phyloP scores from a whole-genome alignment of 116 monocot genomes.

The Cymodocea nodosa region DNA sequence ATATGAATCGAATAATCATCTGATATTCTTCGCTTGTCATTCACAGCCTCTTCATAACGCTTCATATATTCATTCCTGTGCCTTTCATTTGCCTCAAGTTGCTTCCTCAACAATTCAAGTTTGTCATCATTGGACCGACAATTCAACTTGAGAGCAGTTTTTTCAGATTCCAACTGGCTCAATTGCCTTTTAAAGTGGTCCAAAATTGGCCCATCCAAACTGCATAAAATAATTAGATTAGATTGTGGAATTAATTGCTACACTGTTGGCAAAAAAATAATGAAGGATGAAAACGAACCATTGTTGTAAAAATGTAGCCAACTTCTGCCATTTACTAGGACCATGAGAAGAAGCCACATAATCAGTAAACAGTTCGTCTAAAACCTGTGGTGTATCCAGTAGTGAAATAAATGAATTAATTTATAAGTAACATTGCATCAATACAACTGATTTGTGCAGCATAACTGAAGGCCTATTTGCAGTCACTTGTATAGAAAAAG shows the following conservation, averaged over 20 bases:
- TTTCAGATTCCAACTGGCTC: conserved; percentile 61
- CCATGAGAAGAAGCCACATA: conserved; percentile 57
- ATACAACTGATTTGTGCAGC: no score
- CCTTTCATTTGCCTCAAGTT: conserved; percentile 70
- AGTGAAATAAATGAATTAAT: no score
- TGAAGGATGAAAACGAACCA: conserved; percentile 31
- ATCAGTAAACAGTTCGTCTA: conserved; percentile 48
- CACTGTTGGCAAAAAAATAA: neutral
- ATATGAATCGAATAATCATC: conserved; percentile 55
- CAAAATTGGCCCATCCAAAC: conserved; percentile 45
- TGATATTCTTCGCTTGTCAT: conserved; percentile 58
- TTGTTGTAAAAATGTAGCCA: conserved; percentile 50
- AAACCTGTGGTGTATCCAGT: conserved; percentile 25
- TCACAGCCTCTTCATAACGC: conserved; percentile 68
- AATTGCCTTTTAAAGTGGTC: conserved; percentile 55
- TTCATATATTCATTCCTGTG: conserved; percentile 69
- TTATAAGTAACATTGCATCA: no score
- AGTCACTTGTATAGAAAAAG: no score
- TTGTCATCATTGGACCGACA: conserved; percentile 66
- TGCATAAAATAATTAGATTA: conserved; percentile 2
- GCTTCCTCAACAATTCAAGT: conserved; percentile 61
- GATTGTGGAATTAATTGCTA: neutral
- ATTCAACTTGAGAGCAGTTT: conserved; percentile 34
- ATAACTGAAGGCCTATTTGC: no score
- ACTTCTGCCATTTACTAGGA: conserved; percentile 74